phyloP scores from a whole-genome alignment of 495 filamentous ascomycete genomes.

The Annulohypoxylon bovei region DNA sequence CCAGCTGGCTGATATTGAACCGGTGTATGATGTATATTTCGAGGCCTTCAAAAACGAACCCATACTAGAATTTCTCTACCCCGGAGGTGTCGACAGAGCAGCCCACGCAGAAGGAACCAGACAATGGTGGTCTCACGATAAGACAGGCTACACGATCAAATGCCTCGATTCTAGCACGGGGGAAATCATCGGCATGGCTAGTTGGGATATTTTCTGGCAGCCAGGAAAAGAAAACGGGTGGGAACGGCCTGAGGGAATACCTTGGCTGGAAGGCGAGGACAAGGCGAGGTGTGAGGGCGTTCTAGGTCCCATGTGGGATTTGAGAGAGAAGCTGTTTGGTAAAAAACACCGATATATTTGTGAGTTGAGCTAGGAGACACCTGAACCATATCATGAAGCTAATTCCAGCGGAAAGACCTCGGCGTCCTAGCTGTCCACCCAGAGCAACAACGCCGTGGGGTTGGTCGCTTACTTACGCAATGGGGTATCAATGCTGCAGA shows the following conservation, averaged over 20 bases:
- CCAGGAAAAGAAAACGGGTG: constrained; percentile 33
- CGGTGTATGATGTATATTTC: constrained; percentile 56
- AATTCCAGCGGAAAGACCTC: constrained; percentile 43
- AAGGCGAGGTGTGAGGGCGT: constrained; percentile 44
- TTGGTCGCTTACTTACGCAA: constrained; percentile 50
- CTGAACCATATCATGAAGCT: background rate
- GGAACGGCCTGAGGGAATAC: constrained; percentile 36
- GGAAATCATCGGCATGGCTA: constrained; percentile 50
- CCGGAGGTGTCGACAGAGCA: constrained; percentile 43
- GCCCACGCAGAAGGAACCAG: constrained; percentile 48
- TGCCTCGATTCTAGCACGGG: constrained; percentile 50
- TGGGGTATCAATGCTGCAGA: constrained; percentile 59
- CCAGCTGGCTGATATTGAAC: constrained; percentile 52
- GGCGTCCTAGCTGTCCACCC: constrained; percentile 48
- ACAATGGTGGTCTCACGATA: constrained; percentile 47
- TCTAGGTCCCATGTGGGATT: constrained; percentile 44
- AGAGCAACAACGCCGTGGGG: constrained; percentile 52
- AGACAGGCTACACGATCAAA: constrained; percentile 51
- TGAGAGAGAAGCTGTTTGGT: constrained; percentile 46
- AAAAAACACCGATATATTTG: constrained; percentile 41
- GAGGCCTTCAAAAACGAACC: constrained; percentile 48
- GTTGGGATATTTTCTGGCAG: constrained; percentile 45
- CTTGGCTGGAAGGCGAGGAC: constrained; percentile 49
- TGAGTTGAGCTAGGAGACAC: constrained; percentile 35
- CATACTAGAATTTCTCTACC: constrained; percentile 51